Evolutionary conservation across 1,284 basidiomycete genomes (phyloP), one percentile per base, ranked within the genome.

Genomic region (Anthracocystis panici-leucophaei): DNA sequence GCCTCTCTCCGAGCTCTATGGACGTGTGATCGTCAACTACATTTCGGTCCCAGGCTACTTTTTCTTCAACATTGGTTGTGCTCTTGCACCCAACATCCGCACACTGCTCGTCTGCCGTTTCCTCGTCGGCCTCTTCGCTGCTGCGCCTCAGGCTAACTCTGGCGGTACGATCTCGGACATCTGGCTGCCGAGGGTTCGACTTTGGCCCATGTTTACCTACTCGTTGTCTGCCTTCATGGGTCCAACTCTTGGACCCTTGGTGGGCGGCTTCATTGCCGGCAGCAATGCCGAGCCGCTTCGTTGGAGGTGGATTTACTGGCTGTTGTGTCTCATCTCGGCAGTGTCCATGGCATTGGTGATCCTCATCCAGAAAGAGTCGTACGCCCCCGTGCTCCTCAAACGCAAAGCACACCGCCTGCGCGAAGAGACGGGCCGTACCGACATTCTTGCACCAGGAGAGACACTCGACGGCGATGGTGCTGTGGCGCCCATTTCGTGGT

Each of bases 151-250:
- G 35, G 46, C 63, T 29, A 75, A 71, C 44, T 58, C 63, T 1
- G 72, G 73, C 10, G 75, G 71, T 6, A 75, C 61, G 1, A 73
- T 76, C 40, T 52, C 59, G 14, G 75, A 78, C 27, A 70, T 78
- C 8, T 78, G 61, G 57, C 11, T 58, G 23, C 68, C 67, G 7
- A 33, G 21, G 5, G 64, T 63, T 9, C 51, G 75, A 18, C 52
- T 64, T 9, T 75, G 75, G 73, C 72, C 73, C 16, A 78, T 78
- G 73, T 71, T 72, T 40, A 67, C 65, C 40, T 78, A 78, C 46
- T 65, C 73, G 2, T 45, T 75, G n/a, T 35, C 63, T 4, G 75
- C 73, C 4, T 78, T 78, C 44, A 57, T 65, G 57, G 73, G 73
- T 12, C 76, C 76, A 2, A 66, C 65, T 2, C 48, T 77, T 1